These are phyloP conservation scores for Aspergillus sp. DNA, from an alignment of 2,329 filamentous ascomycete species.

Conservation along the genomic window DNA sequence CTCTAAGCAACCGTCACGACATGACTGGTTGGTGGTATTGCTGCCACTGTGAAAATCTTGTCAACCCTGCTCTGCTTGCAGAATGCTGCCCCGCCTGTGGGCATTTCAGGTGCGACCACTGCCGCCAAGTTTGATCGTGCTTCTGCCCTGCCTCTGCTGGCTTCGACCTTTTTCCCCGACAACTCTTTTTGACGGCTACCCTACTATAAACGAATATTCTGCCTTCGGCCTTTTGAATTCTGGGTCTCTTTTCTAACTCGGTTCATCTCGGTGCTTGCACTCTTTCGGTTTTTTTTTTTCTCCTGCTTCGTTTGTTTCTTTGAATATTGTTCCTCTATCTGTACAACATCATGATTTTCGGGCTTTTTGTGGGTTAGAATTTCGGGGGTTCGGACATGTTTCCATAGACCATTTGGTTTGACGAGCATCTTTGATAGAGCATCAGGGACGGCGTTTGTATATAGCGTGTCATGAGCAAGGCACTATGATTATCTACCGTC, in stretches of 20 bases:
- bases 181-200: not conserved
- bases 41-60: conserved; percentile 23
- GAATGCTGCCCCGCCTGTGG: conserved; percentile 27
- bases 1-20: not conserved
- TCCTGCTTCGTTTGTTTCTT: too few species aligned
- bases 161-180: not conserved
- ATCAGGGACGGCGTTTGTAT: not conserved
- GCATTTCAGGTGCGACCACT: conserved; percentile 16
- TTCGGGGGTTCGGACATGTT: not conserved
- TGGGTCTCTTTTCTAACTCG: not conserved
- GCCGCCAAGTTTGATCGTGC: not conserved
- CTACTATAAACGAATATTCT: too few species aligned
- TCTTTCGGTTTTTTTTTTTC: not conserved
- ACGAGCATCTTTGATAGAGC: not conserved
- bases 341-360: not conserved
- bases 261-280: not conserved
- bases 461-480: not conserved
- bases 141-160: not conserved
- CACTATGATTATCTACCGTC: not conserved
- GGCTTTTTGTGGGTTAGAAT: not conserved
- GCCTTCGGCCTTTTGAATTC: too few species aligned
- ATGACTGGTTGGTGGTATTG: conserved; percentile 31
- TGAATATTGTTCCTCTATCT: not conserved
- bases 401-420: not conserved
- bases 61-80: conserved; percentile 26